These are phyloP conservation scores for Gamsiella multidivaricata DNA, from an alignment of 192 early-diverging fungal species.

Conservation along the genomic window DNA sequence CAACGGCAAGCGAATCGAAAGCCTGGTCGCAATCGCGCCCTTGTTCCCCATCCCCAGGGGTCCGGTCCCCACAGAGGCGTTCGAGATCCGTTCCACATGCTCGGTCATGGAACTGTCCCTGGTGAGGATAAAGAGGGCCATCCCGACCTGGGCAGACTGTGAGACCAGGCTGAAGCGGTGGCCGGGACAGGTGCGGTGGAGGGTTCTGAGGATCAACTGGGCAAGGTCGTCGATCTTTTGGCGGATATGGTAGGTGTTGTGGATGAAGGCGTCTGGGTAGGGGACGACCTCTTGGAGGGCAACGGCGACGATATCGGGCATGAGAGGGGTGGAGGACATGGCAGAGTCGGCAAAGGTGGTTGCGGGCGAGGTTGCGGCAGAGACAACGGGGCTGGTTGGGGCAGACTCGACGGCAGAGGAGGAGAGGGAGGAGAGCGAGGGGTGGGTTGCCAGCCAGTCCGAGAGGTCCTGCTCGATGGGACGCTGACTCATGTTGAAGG, in stretches of 20 bases:
- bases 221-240: conserved; percentile 30
- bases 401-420: conserved; percentile 8
- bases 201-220: conserved; percentile 36
- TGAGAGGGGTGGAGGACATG: conserved; percentile 8
- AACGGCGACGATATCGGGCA: conserved; percentile 58
- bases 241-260: conserved; percentile 18
- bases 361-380: neutral
- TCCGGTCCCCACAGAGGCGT: conserved; percentile 43
- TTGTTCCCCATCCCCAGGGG: conserved; percentile 54
- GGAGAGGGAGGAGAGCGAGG: conserved; percentile 28
- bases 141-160: conserved; percentile 34
- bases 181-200: conserved; percentile 37
- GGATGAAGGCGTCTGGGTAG: conserved; percentile 52
- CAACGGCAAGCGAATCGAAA: conserved; percentile 28
- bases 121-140: conserved; percentile 52
- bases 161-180: conserved; percentile 47
- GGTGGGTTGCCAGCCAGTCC: conserved; percentile 51
- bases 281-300: conserved; percentile 57
- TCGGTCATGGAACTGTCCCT: conserved; percentile 44
- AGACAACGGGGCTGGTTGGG: conserved; percentile 23
- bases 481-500: conserved; percentile 55
- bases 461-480: conserved; percentile 51
- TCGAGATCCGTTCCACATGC: conserved; percentile 29
- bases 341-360: neutral
- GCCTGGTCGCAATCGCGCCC: conserved; percentile 48